Evolutionary conservation across 768 basidiomycete genomes (phyloP), one percentile per base, ranked within the genome.

Genomic region (Gloeopeniophorella convolvens): DNA sequence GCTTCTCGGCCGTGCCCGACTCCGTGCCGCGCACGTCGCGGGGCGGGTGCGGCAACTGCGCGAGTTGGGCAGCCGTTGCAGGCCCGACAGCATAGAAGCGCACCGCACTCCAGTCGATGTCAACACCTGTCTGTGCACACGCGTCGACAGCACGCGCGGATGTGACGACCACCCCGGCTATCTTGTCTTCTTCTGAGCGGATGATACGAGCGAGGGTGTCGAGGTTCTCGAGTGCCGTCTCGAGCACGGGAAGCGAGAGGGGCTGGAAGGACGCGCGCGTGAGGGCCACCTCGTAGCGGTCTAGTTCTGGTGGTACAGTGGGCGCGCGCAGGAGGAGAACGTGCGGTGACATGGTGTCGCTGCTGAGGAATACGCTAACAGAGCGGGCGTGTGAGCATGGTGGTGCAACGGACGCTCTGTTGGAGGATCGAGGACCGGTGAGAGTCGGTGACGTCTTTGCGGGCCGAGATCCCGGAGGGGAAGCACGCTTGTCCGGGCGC

Each of bases 61-160:
- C 13, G 67, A 66, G 43, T 62, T 48, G 45, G 59, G 69, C 59
- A 0, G 78, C 78, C 1, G 89, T 91, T 4, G 76, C 71, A 18
- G 75, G 68, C 0, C 90, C 90, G 6, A 93, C 86, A 24, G 78
- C 85, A 56, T 89, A 92, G 68, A 92, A 91, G 3, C 86, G 83
- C 3, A 78, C 63, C 3, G 63, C 51, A 1, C 65, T 63, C 88
- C 87, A 89, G 39, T 64, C 65, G 28, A 55, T 33, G 21, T 46
- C 42, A 3, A 9, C 26, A 13, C 41, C 28, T 27, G 46, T 39
- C 13, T 27, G n/a, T 11, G 50, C 69, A 79, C 86, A 89, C 0
- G 85, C 86, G 41, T 89, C 85, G 54, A 81, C 82, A 0, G 84
- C 79, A 23, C 92, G 71, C 26, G 78, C 81, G 59, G 89, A 91